phyloP scores from a whole-genome alignment of 192 early-diverging fungal species.

The Coemansia interrupta region DNA sequence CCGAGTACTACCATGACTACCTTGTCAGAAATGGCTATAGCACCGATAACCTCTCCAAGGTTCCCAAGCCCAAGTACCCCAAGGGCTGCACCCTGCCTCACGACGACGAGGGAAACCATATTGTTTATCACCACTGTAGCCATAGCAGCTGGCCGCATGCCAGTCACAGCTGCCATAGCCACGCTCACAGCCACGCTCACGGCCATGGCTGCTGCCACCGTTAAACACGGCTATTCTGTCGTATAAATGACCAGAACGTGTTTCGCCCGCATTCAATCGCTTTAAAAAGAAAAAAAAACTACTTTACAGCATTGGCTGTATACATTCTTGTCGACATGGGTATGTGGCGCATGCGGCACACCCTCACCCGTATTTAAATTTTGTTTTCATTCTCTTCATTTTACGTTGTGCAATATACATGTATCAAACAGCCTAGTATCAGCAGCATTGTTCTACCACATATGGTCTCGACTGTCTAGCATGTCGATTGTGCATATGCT shows the following conservation, averaged over 20 bases:
- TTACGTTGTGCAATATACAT: neutral
- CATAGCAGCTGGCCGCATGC: neutral
- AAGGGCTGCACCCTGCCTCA: neutral
- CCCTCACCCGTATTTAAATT: neutral
- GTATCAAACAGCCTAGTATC: neutral
- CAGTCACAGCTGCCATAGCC: neutral
- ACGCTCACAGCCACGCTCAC: neutral
- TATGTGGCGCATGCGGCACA: neutral
- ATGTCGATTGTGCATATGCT: too few species aligned
- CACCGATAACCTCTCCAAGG: neutral
- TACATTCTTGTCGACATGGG: neutral
- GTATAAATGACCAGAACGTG: too few species aligned
- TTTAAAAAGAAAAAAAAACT: neutral
- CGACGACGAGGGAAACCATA: conserved; percentile 4
- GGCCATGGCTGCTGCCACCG: neutral
- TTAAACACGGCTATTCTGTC: neutral
- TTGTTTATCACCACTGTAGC: neutral
- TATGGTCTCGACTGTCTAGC: too few species aligned
- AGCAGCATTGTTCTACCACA: neutral
- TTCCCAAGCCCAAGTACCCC: neutral
- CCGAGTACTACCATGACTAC: neutral
- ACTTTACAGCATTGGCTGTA: neutral
- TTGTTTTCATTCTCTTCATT: neutral
- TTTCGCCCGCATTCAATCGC: too few species aligned
- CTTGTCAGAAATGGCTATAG: neutral